Percentiles rank a stretch among this genome's conserved stretches.
Conservation (phyloP, 345 rosid species). For the Jatropha curcas region DNA sequence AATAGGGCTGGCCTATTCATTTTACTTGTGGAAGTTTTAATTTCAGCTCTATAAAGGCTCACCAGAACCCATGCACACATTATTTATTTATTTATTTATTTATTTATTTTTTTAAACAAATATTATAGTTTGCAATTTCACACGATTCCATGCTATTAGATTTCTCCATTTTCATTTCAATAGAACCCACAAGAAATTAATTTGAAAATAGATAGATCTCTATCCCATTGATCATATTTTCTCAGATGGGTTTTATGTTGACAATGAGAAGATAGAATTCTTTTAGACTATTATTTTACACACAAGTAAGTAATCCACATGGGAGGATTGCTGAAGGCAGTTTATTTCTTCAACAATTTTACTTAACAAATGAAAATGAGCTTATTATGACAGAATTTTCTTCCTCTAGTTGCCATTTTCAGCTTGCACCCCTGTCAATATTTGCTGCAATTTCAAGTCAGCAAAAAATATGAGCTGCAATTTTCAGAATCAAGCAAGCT, state of each 20-base stretch:
- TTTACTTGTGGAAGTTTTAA: too few relatives aligned
- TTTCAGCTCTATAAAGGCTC: too few relatives aligned
- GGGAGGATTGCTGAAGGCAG: background rate
- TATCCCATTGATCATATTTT: background rate
- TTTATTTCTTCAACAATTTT: background rate
- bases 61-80: too few relatives aligned
- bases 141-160: background rate
- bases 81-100: too few relatives aligned
- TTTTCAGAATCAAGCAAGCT: background rate
- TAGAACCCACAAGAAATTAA: too few relatives aligned
- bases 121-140: background rate
- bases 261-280: background rate
- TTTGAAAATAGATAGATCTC: too few relatives aligned
- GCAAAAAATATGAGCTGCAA: background rate
- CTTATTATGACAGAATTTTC: background rate
- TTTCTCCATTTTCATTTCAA: too few relatives aligned
- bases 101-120: too few relatives aligned
- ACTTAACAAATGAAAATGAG: background rate
- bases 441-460: slow-evolving; percentile 41
- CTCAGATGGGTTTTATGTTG: background rate
- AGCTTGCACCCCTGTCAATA: slow-evolving; percentile 29
- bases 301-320: background rate
- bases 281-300: background rate
- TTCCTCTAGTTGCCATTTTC: slow-evolving; percentile 38
- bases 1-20: too few relatives aligned